These are phyloP conservation scores for Didymella sp. DNA, from an alignment of 2,329 filamentous ascomycete species.

Conservation along the genomic window DNA sequence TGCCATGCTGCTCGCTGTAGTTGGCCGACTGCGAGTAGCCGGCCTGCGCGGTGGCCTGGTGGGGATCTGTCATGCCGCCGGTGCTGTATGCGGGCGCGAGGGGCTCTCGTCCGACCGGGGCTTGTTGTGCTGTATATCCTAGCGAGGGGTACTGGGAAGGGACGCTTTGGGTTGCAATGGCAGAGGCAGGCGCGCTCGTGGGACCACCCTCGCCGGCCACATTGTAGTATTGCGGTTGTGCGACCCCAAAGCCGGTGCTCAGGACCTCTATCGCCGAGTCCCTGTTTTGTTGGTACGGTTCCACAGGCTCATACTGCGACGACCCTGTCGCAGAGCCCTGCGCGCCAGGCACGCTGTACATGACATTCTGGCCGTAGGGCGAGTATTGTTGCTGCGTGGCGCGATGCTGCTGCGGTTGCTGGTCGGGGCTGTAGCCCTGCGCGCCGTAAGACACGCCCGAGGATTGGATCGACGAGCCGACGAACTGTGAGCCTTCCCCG, in stretches of 20 bases:
- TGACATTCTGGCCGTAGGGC: slow-evolving; percentile 69
- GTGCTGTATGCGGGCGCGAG: slow-evolving; percentile 59
- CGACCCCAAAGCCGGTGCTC: slow-evolving; percentile 69
- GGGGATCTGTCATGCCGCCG: slow-evolving; percentile 60
- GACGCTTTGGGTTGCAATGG: slow-evolving; percentile 67
- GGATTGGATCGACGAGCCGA: slow-evolving; percentile 61
- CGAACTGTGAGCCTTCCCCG: slow-evolving; percentile 62
- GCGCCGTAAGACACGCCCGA: slow-evolving; percentile 65
- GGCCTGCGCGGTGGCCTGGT: slow-evolving; percentile 51
- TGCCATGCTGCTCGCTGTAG: slow-evolving; percentile 45
- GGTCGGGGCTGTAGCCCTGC: slow-evolving; percentile 67
- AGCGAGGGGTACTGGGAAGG: slow-evolving; percentile 67
- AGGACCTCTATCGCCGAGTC: slow-evolving; percentile 77
- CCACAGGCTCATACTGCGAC: slow-evolving; percentile 75
- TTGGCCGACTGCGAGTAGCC: slow-evolving; percentile 46
- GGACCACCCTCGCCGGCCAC: slow-evolving; percentile 64
- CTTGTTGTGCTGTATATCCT: slow-evolving; percentile 67
- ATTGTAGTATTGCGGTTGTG: slow-evolving; percentile 75
- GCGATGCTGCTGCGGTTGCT: slow-evolving; percentile 61
- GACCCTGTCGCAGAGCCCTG: slow-evolving; percentile 55
- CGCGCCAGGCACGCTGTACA: slow-evolving; percentile 72
- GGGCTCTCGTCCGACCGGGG: slow-evolving; percentile 61
- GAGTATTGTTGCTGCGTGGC: slow-evolving; percentile 54
- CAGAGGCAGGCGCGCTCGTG: slow-evolving; percentile 66
- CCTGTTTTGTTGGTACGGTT: slow-evolving; percentile 75